phyloP scores from a whole-genome alignment of 768 basidiomycete genomes.

The Russula vinacea region DNA sequence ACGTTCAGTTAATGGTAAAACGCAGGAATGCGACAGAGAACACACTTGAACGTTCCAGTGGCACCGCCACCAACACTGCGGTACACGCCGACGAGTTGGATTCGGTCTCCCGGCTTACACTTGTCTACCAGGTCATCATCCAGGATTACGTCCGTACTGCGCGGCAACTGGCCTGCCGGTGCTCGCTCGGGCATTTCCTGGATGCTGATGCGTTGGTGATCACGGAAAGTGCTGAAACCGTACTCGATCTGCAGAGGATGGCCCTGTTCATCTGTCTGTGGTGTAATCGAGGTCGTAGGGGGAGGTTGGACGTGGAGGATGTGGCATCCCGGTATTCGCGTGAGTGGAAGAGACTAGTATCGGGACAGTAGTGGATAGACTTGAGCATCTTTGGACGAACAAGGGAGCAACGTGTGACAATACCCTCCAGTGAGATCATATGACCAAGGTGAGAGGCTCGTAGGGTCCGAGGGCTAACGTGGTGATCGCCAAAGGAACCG shows the following conservation, averaged over 20 bases:
- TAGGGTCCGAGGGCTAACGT: slow-evolving; percentile 91
- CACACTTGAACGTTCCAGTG: slow-evolving; percentile 90
- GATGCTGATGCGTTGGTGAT: slow-evolving; percentile 96
- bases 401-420: slow-evolving; percentile 95
- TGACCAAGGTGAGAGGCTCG: slow-evolving; percentile 85
- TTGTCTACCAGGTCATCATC: slow-evolving; percentile 97
- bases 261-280: slow-evolving; percentile 90
- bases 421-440: slow-evolving; percentile 97
- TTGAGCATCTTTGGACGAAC: slow-evolving; percentile 98
- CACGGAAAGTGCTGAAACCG: slow-evolving; percentile 86
- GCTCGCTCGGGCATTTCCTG: slow-evolving; percentile 99
- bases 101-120: slow-evolving; percentile 96
- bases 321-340: slow-evolving; percentile 93
- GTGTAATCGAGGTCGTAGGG: slow-evolving; percentile 81
- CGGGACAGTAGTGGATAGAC: slow-evolving; percentile 94
- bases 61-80: slow-evolving; percentile 91
- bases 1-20: neutral
- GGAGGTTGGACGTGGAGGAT: slow-evolving; percentile 77
- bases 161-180: slow-evolving; percentile 92
- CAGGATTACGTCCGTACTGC: slow-evolving; percentile 92
- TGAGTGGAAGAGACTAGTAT: slow-evolving; percentile 76
- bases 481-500: slow-evolving; percentile 97
- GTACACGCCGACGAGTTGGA: slow-evolving; percentile 94
- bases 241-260: slow-evolving; percentile 86
- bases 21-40: slow-evolving; percentile 14